Conservation (phyloP, 257 asterid genomes). For the Mentha longifolia region DNA sequence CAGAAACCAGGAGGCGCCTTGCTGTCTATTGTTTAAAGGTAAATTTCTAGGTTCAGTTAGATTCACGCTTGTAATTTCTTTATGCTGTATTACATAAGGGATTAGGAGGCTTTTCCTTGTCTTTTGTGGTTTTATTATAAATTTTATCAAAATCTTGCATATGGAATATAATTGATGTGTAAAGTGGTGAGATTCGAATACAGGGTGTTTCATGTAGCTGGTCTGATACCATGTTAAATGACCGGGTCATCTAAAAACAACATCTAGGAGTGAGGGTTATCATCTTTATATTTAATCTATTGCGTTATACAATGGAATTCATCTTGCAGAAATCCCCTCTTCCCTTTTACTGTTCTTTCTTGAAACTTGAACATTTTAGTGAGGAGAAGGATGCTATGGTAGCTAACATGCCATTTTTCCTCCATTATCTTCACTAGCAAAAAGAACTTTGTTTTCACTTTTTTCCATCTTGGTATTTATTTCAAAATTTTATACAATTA, state of each 20-base stretch:
- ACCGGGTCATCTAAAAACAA: too few species aligned
- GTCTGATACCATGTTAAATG: not conserved
- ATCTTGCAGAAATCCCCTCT: not conserved
- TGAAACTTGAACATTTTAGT: too few species aligned
- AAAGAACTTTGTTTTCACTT: not conserved
- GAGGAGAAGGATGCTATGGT: not conserved
- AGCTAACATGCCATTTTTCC: not conserved
- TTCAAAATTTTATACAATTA: too few species aligned
- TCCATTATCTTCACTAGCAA: not conserved
- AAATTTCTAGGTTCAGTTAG: slow-evolving; percentile 30
- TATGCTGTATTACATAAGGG: slow-evolving; percentile 20
- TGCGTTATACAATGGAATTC: not conserved
- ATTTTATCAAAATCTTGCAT: not conserved
- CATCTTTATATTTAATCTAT: too few species aligned
- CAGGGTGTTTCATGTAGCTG: not conserved
- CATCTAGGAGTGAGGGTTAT: too few species aligned
- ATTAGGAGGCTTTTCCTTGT: slow-evolving; percentile 14
- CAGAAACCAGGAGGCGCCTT: slow-evolving; percentile 95
- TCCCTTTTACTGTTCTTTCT: not conserved
- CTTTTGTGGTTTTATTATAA: slow-evolving; percentile 6
- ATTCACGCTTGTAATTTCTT: slow-evolving; percentile 9
- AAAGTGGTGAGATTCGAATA: not conserved
- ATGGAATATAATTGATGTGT: not conserved
- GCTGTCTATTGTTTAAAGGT: slow-evolving; percentile 98
- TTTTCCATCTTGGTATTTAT: not conserved